A percentile compares a stretch with the other conserved stretches of the same genome.
phyloP scores from a whole-genome alignment of 2,329 filamentous ascomycete genomes.

The Fusarium sp. region DNA sequence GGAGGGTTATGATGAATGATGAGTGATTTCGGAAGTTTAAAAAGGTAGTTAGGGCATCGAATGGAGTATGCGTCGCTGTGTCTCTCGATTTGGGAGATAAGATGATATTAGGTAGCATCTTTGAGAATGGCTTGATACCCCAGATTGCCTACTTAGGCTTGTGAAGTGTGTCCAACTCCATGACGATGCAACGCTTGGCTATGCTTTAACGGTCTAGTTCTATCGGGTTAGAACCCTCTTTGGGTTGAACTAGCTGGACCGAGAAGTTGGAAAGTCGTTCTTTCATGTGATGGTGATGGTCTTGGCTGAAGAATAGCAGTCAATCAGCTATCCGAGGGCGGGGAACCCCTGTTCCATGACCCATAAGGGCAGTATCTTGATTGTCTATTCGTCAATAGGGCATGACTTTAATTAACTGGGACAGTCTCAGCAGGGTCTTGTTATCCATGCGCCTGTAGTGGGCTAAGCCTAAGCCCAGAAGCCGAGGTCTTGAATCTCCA shows the following conservation, averaged over 20 bases:
- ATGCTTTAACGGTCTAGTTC: neutral
- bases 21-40: conserved; percentile 27
- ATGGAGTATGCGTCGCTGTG: conserved; percentile 31
- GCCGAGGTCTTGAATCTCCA: conserved; percentile 37
- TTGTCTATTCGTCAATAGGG: conserved; percentile 16
- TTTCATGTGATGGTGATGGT: conserved; percentile 29
- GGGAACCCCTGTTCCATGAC: conserved; percentile 33
- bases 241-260: conserved; percentile 6
- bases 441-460: neutral
- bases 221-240: conserved; percentile 4
- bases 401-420: conserved; percentile 38
- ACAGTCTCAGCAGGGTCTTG: conserved; percentile 26
- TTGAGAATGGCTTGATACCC: conserved; percentile 42
- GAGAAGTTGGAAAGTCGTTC: neutral
- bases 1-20: conserved; percentile 36
- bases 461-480: conserved; percentile 19
- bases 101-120: conserved; percentile 32
- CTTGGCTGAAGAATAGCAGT: conserved; percentile 10
- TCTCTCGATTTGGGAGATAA: conserved; percentile 12
- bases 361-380: neutral
- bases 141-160: neutral
- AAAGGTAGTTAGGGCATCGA: conserved; percentile 31
- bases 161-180: neutral
- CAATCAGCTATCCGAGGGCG: conserved; percentile 26
- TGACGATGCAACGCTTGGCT: neutral